A percentile compares a stretch with the other conserved stretches of the same genome.
phyloP scores from a whole-genome alignment of 352 stramenopile genomes.

The Halophytophthora polymorphica region DNA sequence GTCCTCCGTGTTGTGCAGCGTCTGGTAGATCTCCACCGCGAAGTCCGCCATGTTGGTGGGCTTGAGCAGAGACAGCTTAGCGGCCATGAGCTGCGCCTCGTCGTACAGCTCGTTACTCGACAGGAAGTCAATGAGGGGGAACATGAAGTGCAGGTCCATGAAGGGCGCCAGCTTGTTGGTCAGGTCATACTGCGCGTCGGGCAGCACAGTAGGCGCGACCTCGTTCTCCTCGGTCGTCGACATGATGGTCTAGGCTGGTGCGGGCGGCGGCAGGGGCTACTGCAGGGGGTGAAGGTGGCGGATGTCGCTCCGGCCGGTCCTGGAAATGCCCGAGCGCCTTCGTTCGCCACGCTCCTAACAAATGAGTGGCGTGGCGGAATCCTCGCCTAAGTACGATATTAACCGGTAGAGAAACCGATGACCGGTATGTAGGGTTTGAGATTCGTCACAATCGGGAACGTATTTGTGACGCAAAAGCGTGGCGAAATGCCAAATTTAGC shows the following conservation, averaged over 20 bases:
- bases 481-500: too few species aligned
- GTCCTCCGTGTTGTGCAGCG: slow-evolving; percentile 80
- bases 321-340: background rate
- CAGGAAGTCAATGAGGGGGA: slow-evolving; percentile 95
- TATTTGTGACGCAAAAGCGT: background rate
- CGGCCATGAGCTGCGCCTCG: slow-evolving; percentile 86
- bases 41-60: slow-evolving; percentile 97
- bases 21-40: slow-evolving; percentile 94
- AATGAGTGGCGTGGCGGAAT: slow-evolving; percentile 1
- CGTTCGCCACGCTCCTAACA: background rate
- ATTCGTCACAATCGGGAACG: background rate
- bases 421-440: too few species aligned
- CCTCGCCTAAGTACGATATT: too few species aligned
- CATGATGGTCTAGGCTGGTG: slow-evolving; percentile 26
- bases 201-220: slow-evolving; percentile 21
- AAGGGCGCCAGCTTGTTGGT: slow-evolving; percentile 93
- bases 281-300: background rate
- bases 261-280: background rate
- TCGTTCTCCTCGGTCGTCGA: slow-evolving; percentile 37
- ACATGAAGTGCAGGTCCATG: slow-evolving; percentile 98
- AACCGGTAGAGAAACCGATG: too few species aligned
- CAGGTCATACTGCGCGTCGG: slow-evolving; percentile 89
- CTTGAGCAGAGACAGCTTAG: slow-evolving; percentile 91
- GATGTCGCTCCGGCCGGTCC: too few species aligned
- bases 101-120: slow-evolving; percentile 90